phyloP scores from a whole-genome alignment of 805 yeast species.

The Cyberlindnera maritima region DNA sequence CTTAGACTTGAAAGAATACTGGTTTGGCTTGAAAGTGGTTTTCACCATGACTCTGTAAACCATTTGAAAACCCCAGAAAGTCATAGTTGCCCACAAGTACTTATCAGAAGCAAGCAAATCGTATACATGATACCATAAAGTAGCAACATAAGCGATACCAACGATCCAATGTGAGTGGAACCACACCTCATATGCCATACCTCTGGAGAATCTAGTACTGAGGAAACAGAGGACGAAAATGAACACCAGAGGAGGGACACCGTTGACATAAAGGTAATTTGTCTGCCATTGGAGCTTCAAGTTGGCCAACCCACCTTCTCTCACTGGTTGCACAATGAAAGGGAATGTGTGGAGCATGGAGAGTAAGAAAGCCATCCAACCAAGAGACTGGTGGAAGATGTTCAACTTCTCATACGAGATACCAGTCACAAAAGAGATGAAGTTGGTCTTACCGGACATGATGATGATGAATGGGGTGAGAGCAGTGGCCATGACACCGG shows the following conservation, averaged over 20 bases:
- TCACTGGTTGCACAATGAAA: slow-evolving; percentile 40
- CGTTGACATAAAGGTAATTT: slow-evolving; percentile 33
- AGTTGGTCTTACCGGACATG: slow-evolving; percentile 51
- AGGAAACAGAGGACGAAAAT: slow-evolving; percentile 42
- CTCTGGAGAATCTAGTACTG: slow-evolving; percentile 41
- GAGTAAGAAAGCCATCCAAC: slow-evolving; percentile 42
- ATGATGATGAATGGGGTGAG: slow-evolving; percentile 49
- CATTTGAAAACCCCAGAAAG: slow-evolving; percentile 49
- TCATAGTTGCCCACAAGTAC: slow-evolving; percentile 50
- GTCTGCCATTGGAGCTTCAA: slow-evolving; percentile 24
- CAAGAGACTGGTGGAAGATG: slow-evolving; percentile 41
- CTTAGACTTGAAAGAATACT: slow-evolving; percentile 38
- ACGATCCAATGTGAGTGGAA: slow-evolving; percentile 52
- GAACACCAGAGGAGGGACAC: slow-evolving; percentile 48
- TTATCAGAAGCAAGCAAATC: slow-evolving; percentile 34
- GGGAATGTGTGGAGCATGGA: slow-evolving; percentile 51
- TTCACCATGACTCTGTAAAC: slow-evolving; percentile 44
- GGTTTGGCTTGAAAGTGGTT: slow-evolving; percentile 44
- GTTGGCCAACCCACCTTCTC: slow-evolving; percentile 48
- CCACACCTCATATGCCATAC: slow-evolving; percentile 43
- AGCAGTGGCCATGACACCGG: slow-evolving; percentile 50
- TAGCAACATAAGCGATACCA: slow-evolving; percentile 46
- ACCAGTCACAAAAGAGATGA: slow-evolving; percentile 48
- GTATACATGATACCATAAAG: slow-evolving; percentile 44
- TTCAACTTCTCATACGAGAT: slow-evolving; percentile 55